Percentiles rank a stretch among this genome's conserved stretches.
phyloP scores from a whole-genome alignment of 805 yeast genomes.

The Suhomyces vadensis region DNA sequence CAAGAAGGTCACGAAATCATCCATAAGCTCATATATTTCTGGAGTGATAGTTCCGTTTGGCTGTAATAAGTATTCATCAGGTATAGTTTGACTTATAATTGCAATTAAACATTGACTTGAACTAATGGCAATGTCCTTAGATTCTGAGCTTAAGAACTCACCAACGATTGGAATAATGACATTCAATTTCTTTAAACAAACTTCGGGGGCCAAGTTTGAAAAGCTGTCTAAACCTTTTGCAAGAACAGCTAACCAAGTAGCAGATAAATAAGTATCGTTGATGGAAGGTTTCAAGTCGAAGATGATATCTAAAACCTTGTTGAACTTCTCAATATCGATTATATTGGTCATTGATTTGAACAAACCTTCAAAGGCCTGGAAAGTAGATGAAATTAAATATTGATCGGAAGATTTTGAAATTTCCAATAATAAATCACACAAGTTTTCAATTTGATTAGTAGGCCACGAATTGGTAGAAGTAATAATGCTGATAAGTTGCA shows the following conservation, averaged over 20 bases:
- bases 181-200: conserved; percentile 59
- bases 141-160: conserved; percentile 67
- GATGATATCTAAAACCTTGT: conserved; percentile 65
- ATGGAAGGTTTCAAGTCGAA: conserved; percentile 78
- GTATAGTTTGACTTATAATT: conserved; percentile 63
- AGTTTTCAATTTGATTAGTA: conserved; percentile 56
- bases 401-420: conserved; percentile 84
- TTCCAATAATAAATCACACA: conserved; percentile 75
- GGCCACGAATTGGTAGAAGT: conserved; percentile 86
- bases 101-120: conserved; percentile 89
- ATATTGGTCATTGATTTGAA: conserved; percentile 64
- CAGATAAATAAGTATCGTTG: conserved; percentile 83
- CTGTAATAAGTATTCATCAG: conserved; percentile 55
- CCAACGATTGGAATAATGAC: conserved; percentile 49
- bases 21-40: conserved; percentile 56
- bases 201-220: conserved; percentile 34
- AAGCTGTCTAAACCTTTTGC: conserved; percentile 68
- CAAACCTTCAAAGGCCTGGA: conserved; percentile 79
- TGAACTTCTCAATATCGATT: conserved; percentile 62
- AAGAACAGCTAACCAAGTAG: conserved; percentile 92
- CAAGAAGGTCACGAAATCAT: conserved; percentile 51
- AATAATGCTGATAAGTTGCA: conserved; percentile 74
- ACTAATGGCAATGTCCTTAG: conserved; percentile 62
- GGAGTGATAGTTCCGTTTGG: conserved; percentile 47
- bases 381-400: conserved; percentile 76